phyloP scores from a whole-genome alignment of 306 rosid genomes.

The Dalbergia cultrata region DNA sequence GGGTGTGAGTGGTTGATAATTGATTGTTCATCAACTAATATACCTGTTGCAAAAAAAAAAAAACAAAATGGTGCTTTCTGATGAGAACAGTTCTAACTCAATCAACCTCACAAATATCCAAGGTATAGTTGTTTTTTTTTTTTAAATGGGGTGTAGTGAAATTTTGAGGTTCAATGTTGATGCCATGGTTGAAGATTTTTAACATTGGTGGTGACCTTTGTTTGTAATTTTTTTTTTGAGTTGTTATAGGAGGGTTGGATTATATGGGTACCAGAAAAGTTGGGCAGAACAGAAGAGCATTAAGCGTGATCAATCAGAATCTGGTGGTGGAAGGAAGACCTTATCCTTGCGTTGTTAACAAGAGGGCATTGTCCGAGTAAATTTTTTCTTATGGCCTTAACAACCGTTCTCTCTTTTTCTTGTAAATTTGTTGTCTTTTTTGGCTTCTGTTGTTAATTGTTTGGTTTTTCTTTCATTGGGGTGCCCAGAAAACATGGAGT shows the following conservation, averaged over 20 bases:
- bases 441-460: conserved; percentile 22
- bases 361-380: conserved; percentile 81
- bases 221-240: not conserved
- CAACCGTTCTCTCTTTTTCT: not conserved
- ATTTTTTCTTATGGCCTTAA: not conserved
- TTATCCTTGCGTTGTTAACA: conserved; percentile 87
- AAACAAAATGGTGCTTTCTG: conserved; percentile 62
- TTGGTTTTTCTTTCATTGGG: conserved; percentile 21
- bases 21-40: conserved; percentile 31
- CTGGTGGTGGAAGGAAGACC: conserved; percentile 66
- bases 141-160: not conserved
- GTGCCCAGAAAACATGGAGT: conserved; percentile 64
- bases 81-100: conserved; percentile 63
- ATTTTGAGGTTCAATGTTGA: conserved; percentile 30
- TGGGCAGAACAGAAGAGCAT: conserved; percentile 80
- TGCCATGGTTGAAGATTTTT: conserved; percentile 29
- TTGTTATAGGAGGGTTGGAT: conserved; percentile 57
- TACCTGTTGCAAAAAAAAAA: too few species aligned
- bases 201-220: conserved; percentile 1
- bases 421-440: conserved; percentile 7
- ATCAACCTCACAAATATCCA: conserved; percentile 63
- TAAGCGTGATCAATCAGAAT: conserved; percentile 71
- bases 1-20: conserved; percentile 14
- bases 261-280: conserved; percentile 57
- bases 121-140: conserved; percentile 51